Evolutionary conservation across 768 basidiomycete genomes (phyloP), one percentile per base, ranked within the genome.

Genomic region (Serendipita sp.): DNA sequence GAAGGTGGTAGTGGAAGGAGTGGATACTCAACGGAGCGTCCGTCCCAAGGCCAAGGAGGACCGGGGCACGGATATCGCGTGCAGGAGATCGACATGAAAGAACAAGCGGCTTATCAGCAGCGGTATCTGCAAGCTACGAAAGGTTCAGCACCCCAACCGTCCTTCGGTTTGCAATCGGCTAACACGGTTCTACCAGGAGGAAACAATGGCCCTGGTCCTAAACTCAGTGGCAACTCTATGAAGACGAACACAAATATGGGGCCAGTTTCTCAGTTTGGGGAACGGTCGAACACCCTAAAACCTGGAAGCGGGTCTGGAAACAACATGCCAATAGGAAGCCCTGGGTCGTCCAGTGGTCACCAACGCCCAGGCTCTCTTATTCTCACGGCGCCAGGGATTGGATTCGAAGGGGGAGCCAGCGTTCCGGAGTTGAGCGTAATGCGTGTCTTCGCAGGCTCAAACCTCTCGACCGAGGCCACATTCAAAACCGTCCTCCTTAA

Each of bases 401-500:
- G 80, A 4, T 81, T 83, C 65, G 83, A 83, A 2, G 70, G 65
- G n/a, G 66, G 66, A 11, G 76, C 80, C 0, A 78, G 78, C 4
- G 82, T 89, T 2, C 90, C 89, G 0, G 86, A 93, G 64, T 81
- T 99, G 64, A 96, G 88, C 69, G 96, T 99, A 67, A 86, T 99
- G 62, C 89, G 96, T 30, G 85, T 99, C 44, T 99, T 99, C 71
- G 94, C 95, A 0, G 96, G 95, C 34, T 84, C 87, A 68, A 81
- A 90, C 68, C 72, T 98, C 68, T 85, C 92, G 72, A 91, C 92
- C 0, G 94, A 98, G 70, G 91, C 93, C 1, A 96, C 95, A 3
- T 99, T 99, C 81, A 98, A 98, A 78, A 98, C 96, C 3, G 96
- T 95, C 1, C 76, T 98, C 16, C 81, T 98, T 65, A 97, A 94